These are phyloP conservation scores for Chlamydomonas reinhardtii DNA, from an alignment of 163 green algal species.

Conservation along the genomic window DNA sequence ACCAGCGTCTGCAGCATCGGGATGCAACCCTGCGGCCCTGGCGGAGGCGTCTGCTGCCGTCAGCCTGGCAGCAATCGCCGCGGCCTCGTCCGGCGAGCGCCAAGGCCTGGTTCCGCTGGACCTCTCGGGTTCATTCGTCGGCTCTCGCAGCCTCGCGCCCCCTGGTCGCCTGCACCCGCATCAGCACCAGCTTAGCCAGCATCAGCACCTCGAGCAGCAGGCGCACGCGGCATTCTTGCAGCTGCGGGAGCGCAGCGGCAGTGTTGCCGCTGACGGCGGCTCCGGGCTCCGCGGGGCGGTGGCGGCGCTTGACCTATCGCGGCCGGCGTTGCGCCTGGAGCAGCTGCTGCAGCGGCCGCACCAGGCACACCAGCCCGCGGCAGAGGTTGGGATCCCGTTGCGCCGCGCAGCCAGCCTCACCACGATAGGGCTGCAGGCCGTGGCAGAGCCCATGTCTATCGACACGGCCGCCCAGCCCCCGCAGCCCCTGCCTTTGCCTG, in stretches of 20 bases:
- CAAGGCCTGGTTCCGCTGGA: too few species aligned
- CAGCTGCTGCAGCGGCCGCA: background rate
- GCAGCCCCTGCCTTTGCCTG: background rate
- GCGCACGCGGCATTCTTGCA: too few species aligned
- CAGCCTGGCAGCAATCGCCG: too few species aligned
- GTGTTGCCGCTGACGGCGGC: too few species aligned
- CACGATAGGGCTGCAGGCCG: too few species aligned
- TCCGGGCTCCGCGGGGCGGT: background rate
- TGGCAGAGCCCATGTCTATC: background rate
- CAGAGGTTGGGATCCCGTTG: too few species aligned
- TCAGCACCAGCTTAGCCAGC: background rate
- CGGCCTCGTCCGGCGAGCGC: too few species aligned
- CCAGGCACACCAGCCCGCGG: too few species aligned
- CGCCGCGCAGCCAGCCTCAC: background rate
- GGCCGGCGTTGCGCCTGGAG: background rate
- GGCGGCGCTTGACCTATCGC: background rate
- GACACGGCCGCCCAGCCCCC: too few species aligned
- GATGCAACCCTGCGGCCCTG: background rate
- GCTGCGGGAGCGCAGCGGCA: background rate
- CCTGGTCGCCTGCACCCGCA: background rate
- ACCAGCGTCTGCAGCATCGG: constrained; percentile 17
- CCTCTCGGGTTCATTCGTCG: too few species aligned
- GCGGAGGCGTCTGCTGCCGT: too few species aligned
- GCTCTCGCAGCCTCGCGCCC: background rate
- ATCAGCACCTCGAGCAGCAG: background rate